phyloP scores from a whole-genome alignment of 441 rosid species.

The Melastoma candidum region DNA sequence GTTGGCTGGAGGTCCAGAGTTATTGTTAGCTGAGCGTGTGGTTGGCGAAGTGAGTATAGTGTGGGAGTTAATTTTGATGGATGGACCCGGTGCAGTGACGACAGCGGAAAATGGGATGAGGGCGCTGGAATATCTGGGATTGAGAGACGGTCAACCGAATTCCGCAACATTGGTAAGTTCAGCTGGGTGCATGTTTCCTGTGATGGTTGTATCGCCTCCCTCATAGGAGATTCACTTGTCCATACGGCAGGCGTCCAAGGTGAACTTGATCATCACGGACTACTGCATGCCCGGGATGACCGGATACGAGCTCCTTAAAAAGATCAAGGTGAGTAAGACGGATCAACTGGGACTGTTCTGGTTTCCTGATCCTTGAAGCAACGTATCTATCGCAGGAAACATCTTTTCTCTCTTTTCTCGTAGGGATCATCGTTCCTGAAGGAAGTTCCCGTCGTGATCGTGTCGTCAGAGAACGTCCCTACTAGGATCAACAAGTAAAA shows the following conservation, averaged over 20 bases:
- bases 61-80: background rate
- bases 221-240: too few relatives aligned
- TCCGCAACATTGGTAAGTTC: too few relatives aligned
- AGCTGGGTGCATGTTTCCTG: too few relatives aligned
- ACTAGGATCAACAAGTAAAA: conserved; percentile 59
- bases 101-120: conserved; percentile 72
- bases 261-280: conserved; percentile 71
- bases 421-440: conserved; percentile 61
- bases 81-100: conserved; percentile 36
- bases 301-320: conserved; percentile 77
- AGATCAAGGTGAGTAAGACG: conserved; percentile 42
- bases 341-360: too few relatives aligned
- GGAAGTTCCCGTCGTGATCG: conserved; percentile 76
- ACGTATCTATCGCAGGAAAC: too few relatives aligned
- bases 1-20: too few relatives aligned
- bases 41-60: too few relatives aligned
- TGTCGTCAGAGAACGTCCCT: conserved; percentile 79
- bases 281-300: conserved; percentile 96
- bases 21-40: too few relatives aligned
- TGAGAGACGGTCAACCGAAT: conserved; percentile 31
- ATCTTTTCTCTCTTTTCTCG: background rate
- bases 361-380: too few relatives aligned
- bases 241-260: conserved; percentile 41
- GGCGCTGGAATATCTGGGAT: conserved; percentile 64
- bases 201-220: too few relatives aligned